Evolutionary conservation across 768 basidiomycete species (phyloP), one percentile per base, ranked within the genome.

Genomic region (Suillus lakei): DNA sequence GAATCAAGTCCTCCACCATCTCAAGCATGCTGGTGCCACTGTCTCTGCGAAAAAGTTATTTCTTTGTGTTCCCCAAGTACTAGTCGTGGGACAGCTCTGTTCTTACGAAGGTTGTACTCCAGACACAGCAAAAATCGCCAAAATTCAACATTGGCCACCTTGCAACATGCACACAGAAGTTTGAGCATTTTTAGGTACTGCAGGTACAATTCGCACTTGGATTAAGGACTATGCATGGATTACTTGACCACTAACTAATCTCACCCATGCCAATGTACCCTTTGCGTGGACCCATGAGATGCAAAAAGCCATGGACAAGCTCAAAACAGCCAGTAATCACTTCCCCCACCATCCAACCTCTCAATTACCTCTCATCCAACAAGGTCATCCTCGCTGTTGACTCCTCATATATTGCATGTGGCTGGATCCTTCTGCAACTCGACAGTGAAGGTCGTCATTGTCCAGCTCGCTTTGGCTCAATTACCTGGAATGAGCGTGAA

Each of bases 311-410:
- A 46, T 46, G n/a, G 10, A 46, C 2, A 4, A 4, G 0, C 9
- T 46, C 3, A 46, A 46, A 46, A 0, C 3, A 0, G 44, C 10
- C 4, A 23, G n/a, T 46, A 4, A 44, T 12, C 4, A 3, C 9
- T 6, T 46, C 43, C n/a, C 4, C 44, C 4, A 4, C n/a, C 4
- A 46, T 46, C 10, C 4, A 9, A 2, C 44, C 44, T 12, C n/a
- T 46, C 4, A 7, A 23, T 10, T 46, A 46, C 16, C 0, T 1
- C 0, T 23, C 10, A 5, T 2, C 0, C 0, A 3, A 46, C 10
- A 10, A 46, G 12, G 44, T 46, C 10, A 23, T 46, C 4, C 10
- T 46, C 0, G n/a, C 44, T 4, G 44, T 46, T 0, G 44, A 46
- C 10, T 46, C n/a, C 1, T 46, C n/a, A 0, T 6, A 23, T 9